Conservation (phyloP, 768 basidiomycete genomes). For the Pulveroboletus sp. region DNA sequence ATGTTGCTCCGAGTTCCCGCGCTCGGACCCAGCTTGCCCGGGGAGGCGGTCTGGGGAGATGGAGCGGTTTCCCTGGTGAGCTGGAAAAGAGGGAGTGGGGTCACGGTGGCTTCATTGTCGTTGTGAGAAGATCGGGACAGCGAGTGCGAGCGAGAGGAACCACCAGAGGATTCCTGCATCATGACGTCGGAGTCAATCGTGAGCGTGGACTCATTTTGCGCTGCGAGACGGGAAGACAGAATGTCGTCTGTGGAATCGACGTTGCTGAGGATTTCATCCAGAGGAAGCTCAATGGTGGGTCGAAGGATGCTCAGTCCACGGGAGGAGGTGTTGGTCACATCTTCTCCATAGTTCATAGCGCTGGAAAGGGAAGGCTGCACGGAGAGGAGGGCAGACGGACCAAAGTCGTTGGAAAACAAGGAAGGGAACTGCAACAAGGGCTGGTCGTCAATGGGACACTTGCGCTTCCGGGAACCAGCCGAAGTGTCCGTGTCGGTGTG, state of each 20-base stretch:
- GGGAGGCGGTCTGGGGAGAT: conserved; percentile 51
- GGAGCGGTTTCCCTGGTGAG: conserved; percentile 37
- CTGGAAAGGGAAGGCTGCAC: conserved; percentile 63
- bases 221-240: background rate
- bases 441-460: conserved; percentile 18
- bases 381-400: conserved; percentile 69
- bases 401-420: conserved; percentile 71
- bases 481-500: conserved; percentile 21
- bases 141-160: conserved; percentile 12
- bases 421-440: conserved; percentile 63
- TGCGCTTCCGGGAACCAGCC: conserved; percentile 27
- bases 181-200: conserved; percentile 18
- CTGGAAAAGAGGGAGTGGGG: conserved; percentile 34
- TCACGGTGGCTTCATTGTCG: conserved; percentile 1
- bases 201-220: conserved; percentile 6
- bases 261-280: conserved; percentile 68
- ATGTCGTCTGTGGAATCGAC: conserved; percentile 24
- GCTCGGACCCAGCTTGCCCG: conserved; percentile 53
- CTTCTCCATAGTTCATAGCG: conserved; percentile 75
- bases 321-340: conserved; percentile 45
- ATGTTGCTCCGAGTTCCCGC: conserved; percentile 46
- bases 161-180: conserved; percentile 26
- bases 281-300: conserved; percentile 79
- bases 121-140: conserved; percentile 8
- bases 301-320: conserved; percentile 59